These are phyloP conservation scores for Neonectria sp. DNA, from an alignment of 2,329 filamentous ascomycete genomes.

Conservation along the genomic window DNA sequence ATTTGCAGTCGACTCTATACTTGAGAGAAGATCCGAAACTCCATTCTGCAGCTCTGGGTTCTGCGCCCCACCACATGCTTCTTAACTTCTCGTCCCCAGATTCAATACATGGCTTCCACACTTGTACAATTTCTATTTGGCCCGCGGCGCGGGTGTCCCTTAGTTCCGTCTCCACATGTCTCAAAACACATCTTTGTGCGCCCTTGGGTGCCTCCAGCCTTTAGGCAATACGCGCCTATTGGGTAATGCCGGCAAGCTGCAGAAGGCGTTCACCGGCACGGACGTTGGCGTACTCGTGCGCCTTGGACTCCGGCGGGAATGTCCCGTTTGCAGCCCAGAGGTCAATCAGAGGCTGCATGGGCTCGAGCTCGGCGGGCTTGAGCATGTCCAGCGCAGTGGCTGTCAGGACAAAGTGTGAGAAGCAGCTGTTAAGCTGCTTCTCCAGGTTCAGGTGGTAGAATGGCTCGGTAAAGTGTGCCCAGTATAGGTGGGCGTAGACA, in stretches of 20 bases:
- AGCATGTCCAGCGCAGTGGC: slow-evolving; percentile 88
- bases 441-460: slow-evolving; percentile 88
- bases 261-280: slow-evolving; percentile 72
- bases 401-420: slow-evolving; percentile 87
- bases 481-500: slow-evolving; percentile 97
- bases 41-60: slow-evolving; percentile 42
- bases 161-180: slow-evolving; percentile 29
- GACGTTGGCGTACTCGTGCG: slow-evolving; percentile 76
- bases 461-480: slow-evolving; percentile 90
- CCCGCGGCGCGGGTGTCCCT: slow-evolving; percentile 28
- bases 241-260: slow-evolving; percentile 59
- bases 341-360: slow-evolving; percentile 95
- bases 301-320: slow-evolving; percentile 82
- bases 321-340: slow-evolving; percentile 92
- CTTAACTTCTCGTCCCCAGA: slow-evolving; percentile 28
- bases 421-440: slow-evolving; percentile 89
- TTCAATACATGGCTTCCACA: slow-evolving; percentile 37
- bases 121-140: slow-evolving; percentile 40
- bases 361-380: slow-evolving; percentile 90
- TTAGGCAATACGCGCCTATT: slow-evolving; percentile 39
- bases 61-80: slow-evolving; percentile 40
- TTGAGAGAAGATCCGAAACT: slow-evolving; percentile 40
- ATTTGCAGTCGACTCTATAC: slow-evolving; percentile 35
- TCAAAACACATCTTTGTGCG: slow-evolving; percentile 28
- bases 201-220: slow-evolving; percentile 15